Percentiles rank a stretch among this genome's conserved stretches.
Evolutionary conservation across 768 basidiomycete genomes (phyloP).

Genomic region (Termitomyces sp.): DNA sequence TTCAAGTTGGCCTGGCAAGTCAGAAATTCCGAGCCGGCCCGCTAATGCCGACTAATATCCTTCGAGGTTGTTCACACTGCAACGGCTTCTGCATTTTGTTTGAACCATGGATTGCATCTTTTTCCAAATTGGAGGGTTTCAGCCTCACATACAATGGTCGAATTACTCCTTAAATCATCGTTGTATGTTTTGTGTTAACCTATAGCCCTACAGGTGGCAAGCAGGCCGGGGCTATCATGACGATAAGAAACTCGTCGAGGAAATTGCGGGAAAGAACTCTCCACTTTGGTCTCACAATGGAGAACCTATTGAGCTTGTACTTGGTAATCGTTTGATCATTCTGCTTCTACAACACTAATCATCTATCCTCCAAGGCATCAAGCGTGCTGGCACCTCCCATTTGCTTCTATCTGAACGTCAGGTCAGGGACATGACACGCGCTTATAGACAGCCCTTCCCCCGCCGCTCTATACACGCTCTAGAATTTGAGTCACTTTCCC

Average conservation of each 20-base stretch:
- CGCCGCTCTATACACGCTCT: slow-evolving; percentile 9
- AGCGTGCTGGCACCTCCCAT: slow-evolving; percentile 37
- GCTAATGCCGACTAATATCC: neutral
- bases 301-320: slow-evolving; percentile 31
- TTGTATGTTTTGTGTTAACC: neutral
- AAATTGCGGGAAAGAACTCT: slow-evolving; percentile 22
- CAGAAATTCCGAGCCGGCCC: neutral
- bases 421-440: slow-evolving; percentile 16
- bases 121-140: slow-evolving; percentile 24
- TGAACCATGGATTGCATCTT: slow-evolving; percentile 12
- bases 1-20: neutral
- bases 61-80: neutral
- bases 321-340: slow-evolving; percentile 27
- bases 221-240: slow-evolving; percentile 18
- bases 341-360: neutral
- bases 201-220: neutral
- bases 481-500: slow-evolving; percentile 42
- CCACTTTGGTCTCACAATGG: slow-evolving; percentile 21
- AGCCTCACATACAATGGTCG: slow-evolving; percentile 20
- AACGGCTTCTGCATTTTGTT: neutral
- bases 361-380: slow-evolving; percentile 30
- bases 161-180: neutral
- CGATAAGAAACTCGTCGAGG: slow-evolving; percentile 27
- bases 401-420: slow-evolving; percentile 34
- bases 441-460: slow-evolving; percentile 11